Base-by-base conservation (phyloP, 495 filamentous ascomycete genomes). In the Hypoxylon intermedium region DNA sequence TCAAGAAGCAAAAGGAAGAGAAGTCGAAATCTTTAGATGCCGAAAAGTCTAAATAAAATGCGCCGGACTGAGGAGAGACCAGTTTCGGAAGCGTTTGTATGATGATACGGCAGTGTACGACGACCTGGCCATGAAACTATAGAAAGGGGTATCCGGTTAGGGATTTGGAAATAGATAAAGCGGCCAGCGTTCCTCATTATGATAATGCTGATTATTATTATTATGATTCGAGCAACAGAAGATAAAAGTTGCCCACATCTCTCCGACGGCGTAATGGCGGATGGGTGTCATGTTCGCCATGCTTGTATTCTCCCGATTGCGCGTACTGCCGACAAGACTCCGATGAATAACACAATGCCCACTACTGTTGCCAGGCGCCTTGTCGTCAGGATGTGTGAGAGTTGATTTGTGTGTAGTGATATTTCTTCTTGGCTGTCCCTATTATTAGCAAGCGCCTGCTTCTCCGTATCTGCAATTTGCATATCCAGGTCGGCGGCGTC, bases 1-100 rank as follows among this genome's bases (percentile, higher is more conserved):
- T 93, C 49, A 67, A 79, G 49, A 78, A 85, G 33, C 74, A 84
- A 49, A 78, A 78, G 37, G 69, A 73, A 16, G 65, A 73, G 37
- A 63, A 63, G 9, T 50, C 64, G 4, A 57, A 65, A 3, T 36
- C 56, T 4, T 33, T 34, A 15, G 62, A 57, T 43, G 43, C 56
- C n/a, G 23, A 13, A 11, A 37, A 47, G 9, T 7, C 23, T 11
- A 57, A 60, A 38, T 60, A n/a, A 57, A 40, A 34, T 2, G n/a
- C 46, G 6, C 12, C 7, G 23, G 12, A 48, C 20, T 38, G 1
- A 0, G 24, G 13, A 31, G 20, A 19, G 6, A 47, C 16, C 37
- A 46, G 6, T 31, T 21, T 2, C 28, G 6, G 18, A n/a, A 6
- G 4, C 16, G n/a, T 16, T 23, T 31, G 48, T n/a, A 53, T n/a